Evolutionary conservation across 352 stramenopile species (phyloP).

Genomic region (Pythium biforme): DNA sequence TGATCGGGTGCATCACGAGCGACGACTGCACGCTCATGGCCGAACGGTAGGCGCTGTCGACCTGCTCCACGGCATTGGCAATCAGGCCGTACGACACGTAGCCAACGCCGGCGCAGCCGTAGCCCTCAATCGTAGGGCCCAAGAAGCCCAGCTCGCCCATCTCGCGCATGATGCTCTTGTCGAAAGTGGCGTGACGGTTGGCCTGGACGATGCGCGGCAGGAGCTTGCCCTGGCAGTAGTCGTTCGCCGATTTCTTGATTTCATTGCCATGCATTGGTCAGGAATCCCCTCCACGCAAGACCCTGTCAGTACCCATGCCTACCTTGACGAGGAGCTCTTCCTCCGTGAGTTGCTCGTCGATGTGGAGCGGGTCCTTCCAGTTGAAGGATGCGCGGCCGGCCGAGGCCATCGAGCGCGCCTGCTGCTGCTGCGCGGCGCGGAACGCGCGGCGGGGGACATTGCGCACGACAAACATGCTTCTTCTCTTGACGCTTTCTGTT

Average conservation of each 20-base stretch:
- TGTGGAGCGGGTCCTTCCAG: slow-evolving; percentile 78
- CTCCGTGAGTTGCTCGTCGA: slow-evolving; percentile 82
- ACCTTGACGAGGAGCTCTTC: slow-evolving; percentile 92
- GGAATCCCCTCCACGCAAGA: not conserved
- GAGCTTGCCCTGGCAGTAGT: slow-evolving; percentile 95
- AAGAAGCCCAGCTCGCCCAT: slow-evolving; percentile 95
- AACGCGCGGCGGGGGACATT: slow-evolving; percentile 25
- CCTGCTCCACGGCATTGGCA: slow-evolving; percentile 94
- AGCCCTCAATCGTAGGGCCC: slow-evolving; percentile 92
- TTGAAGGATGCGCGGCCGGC: slow-evolving; percentile 56
- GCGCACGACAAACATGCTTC: slow-evolving; percentile 35
- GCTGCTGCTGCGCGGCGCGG: slow-evolving; percentile 21
- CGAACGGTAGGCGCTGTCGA: slow-evolving; percentile 96
- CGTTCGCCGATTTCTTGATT: slow-evolving; percentile 83
- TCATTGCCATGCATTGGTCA: not conserved
- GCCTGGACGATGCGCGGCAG: slow-evolving; percentile 92
- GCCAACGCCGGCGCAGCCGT: slow-evolving; percentile 92
- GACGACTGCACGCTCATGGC: slow-evolving; percentile 98
- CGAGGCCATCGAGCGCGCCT: slow-evolving; percentile 37
- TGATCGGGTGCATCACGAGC: slow-evolving; percentile 98
- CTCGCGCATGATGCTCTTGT: slow-evolving; percentile 93
- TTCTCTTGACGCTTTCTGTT: not conserved
- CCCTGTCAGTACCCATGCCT: slow-evolving; percentile 1
- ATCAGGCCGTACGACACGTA: slow-evolving; percentile 98
- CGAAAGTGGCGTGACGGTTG: slow-evolving; percentile 94